Evolutionary conservation across 495 filamentous ascomycete genomes (phyloP), one percentile per base, ranked within the genome.

Genomic region (Tuber magnatum): DNA sequence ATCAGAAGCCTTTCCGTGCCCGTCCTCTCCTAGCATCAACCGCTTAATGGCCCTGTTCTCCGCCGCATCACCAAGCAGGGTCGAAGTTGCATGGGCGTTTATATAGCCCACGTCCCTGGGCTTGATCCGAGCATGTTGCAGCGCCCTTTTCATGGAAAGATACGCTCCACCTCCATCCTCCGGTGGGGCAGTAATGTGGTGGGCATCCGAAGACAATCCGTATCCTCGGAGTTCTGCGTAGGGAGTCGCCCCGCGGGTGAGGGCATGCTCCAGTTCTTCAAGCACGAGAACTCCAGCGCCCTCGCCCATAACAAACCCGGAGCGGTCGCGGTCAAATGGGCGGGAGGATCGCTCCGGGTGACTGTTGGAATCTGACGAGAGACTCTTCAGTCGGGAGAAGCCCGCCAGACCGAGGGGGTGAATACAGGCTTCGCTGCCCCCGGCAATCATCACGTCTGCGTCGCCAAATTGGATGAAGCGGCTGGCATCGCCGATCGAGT

Each of bases 31-130:
- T 24, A 93, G 85, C 83, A 98, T 90, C 75, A 99, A 83, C 0
- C 87, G 81, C 74, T 91, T 90, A 81, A 98, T 96, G 0, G 95
- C 95, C 10, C 85, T 84, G 74, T 94, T 96, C 83, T 99, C 95
- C 0, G 94, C 95, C 2, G 88, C 87, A 84, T 99, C 95, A 0
- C 95, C 95, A 6, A 97, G 86, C 16, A 85, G 78, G 1, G 95
- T 99, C 12, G 91, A 92, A 0, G 95, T 98, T 6, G 94, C 95
- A 83, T 99, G 95, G 3, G 95, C 95, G 82, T 98, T 99, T 81
- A 99, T 88, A 83, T 99, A 99, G 81, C 94, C 93, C 0, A 99
- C 91, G 43, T 88, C 84, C 1, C 78, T 81, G 10, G 95, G 94
- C 75, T 84, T 85, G 2, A 96, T 75, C 8, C 86, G 84, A 2